Evolutionary conservation across 768 basidiomycete species (phyloP).

Genomic region (Tylopilus sp.): DNA sequence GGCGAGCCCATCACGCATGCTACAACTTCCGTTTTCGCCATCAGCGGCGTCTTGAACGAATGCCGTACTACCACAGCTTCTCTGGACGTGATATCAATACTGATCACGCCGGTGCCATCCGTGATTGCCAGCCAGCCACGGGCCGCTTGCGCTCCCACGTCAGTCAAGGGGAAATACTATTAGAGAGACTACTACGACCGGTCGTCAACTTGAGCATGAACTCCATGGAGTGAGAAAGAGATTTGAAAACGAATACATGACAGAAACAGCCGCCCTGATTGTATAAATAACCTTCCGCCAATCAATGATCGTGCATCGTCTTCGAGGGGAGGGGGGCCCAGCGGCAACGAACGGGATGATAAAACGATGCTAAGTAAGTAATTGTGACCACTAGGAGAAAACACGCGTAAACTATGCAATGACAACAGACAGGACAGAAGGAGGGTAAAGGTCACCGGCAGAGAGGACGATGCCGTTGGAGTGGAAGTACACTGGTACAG

Average conservation of each 20-base stretch:
- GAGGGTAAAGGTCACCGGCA: neutral
- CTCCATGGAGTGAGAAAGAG: no score
- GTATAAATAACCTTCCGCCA: neutral
- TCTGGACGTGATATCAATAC: no score
- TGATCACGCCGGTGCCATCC: no score
- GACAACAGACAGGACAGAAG: neutral
- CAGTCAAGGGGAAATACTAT: no score
- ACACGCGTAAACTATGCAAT: conserved; percentile 8
- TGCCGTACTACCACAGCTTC: no score
- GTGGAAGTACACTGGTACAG: conserved; percentile 7
- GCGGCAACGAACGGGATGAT: neutral
- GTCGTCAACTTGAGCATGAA: no score
- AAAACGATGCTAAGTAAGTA: neutral
- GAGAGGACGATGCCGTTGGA: neutral
- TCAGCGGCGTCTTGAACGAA: no score
- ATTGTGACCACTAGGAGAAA: neutral
- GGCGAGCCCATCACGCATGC: no score
- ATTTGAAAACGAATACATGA: neutral
- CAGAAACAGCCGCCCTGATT: neutral
- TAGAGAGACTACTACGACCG: no score
- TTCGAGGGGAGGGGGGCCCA: neutral
- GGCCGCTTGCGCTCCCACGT: no score
- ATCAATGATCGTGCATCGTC: neutral
- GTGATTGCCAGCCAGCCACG: no score
- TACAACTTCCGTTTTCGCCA: no score